Conservation (phyloP, 148 eudicot genomes). For the Rhododendron ferrugineum region DNA sequence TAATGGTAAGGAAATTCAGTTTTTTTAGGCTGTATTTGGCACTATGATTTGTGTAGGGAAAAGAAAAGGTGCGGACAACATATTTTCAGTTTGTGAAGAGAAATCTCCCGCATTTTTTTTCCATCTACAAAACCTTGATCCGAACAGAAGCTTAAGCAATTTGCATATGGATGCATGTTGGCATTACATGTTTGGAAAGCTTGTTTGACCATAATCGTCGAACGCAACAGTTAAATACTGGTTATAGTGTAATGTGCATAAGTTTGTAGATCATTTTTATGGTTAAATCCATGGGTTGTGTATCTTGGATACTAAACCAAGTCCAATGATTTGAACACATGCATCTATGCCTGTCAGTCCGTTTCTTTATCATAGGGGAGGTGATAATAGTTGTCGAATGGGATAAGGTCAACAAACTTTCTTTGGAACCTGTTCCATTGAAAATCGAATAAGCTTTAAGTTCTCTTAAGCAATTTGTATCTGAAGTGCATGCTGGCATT, state of each 20-base stretch:
- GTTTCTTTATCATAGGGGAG: too few species aligned
- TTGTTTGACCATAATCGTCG: neutral
- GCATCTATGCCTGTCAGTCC: too few species aligned
- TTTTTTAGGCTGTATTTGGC: too few species aligned
- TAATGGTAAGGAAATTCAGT: too few species aligned
- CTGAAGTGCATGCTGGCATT: too few species aligned
- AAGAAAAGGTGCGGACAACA: neutral
- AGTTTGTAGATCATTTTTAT: neutral
- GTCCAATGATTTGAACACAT: too few species aligned
- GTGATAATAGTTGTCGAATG: too few species aligned
- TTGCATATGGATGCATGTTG: neutral
- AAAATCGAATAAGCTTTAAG: too few species aligned
- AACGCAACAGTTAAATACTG: neutral
- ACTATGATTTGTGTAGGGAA: neutral
- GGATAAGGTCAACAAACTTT: too few species aligned
- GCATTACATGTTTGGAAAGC: neutral
- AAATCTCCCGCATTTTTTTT: neutral
- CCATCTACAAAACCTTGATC: neutral
- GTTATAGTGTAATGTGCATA: neutral
- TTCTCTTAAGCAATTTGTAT: too few species aligned
- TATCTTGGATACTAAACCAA: neutral
- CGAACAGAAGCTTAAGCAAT: neutral
- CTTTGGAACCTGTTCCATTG: too few species aligned
- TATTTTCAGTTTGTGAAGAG: too few species aligned
- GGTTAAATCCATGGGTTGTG: neutral